phyloP scores from a whole-genome alignment of 208 protist species.

The Acanthamoeba royreba region DNA sequence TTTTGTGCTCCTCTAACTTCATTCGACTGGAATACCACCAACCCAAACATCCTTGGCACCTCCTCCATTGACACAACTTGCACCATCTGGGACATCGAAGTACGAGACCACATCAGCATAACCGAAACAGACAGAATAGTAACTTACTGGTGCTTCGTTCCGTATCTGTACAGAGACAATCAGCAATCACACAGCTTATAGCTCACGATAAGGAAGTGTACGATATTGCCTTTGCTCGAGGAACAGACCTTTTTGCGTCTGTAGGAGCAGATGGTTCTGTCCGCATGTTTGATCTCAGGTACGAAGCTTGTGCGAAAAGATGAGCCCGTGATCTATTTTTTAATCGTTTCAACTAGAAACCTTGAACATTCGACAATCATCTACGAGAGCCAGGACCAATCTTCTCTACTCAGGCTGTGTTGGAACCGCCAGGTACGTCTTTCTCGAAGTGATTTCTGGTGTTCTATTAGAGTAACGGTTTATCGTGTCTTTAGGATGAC shows the following conservation, averaged over 20 bases:
- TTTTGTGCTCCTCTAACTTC: conserved; percentile 98
- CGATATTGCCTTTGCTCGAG: conserved; percentile 95
- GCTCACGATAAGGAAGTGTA: conserved; percentile 99
- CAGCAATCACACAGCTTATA: conserved; percentile 95
- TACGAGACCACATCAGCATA: neutral
- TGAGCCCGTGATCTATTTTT: neutral
- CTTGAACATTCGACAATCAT: conserved; percentile 98
- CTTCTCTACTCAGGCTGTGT: conserved; percentile 92
- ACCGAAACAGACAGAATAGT: neutral
- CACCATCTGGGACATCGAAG: conserved; percentile 97
- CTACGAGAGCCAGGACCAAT: conserved; percentile 91
- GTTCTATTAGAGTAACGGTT: neutral
- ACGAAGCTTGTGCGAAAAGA: neutral
- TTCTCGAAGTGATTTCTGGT: no score
- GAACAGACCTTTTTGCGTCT: conserved; percentile 92
- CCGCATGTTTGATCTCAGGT: conserved; percentile 96
- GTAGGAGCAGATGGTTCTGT: conserved; percentile 97
- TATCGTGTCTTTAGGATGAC: conserved; percentile 72
- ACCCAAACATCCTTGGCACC: conserved; percentile 94
- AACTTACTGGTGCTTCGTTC: neutral
- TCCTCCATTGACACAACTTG: conserved; percentile 98
- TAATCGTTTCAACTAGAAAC: conserved; percentile 45
- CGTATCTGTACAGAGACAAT: conserved; percentile 35
- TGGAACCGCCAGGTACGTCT: conserved; percentile 96
- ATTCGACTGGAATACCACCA: conserved; percentile 98